Percentiles rank a stretch among this genome's conserved stretches.
phyloP scores from a whole-genome alignment of 1,139 yeast genomes.

The Geotrichum candidum region DNA sequence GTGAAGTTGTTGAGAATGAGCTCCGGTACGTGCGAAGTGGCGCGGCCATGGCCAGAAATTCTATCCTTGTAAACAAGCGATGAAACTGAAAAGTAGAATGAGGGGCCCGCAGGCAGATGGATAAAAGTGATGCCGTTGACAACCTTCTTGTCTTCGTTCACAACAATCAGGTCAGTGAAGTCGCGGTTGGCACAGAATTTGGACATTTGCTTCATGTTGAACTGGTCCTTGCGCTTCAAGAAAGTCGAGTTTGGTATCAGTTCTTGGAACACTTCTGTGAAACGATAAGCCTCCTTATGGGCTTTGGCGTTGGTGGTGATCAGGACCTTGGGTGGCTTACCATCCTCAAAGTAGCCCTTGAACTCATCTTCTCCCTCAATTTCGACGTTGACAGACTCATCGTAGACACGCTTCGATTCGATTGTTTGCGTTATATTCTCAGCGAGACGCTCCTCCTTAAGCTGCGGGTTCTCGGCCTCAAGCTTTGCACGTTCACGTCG shows the following conservation, averaged over 20 bases:
- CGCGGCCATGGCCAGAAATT: slow-evolving; percentile 81
- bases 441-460: slow-evolving; percentile 71
- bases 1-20: slow-evolving; percentile 84
- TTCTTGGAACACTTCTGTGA: slow-evolving; percentile 81
- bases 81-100: slow-evolving; percentile 83
- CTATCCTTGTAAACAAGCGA: slow-evolving; percentile 50
- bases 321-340: slow-evolving; percentile 70
- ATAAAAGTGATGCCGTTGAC: slow-evolving; percentile 90
- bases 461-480: slow-evolving; percentile 74
- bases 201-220: slow-evolving; percentile 79
- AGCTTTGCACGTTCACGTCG: slow-evolving; percentile 76
- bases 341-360: slow-evolving; percentile 52
- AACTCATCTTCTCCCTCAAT: slow-evolving; percentile 82
- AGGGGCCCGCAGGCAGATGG: slow-evolving; percentile 91
- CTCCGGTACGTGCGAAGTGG: slow-evolving; percentile 89
- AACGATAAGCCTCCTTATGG: slow-evolving; percentile 78
- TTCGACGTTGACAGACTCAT: slow-evolving; percentile 73
- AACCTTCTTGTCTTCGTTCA: slow-evolving; percentile 87
- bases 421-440: slow-evolving; percentile 82
- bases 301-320: slow-evolving; percentile 87
- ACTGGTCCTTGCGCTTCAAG: slow-evolving; percentile 80
- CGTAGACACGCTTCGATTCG: slow-evolving; percentile 81
- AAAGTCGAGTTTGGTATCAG: slow-evolving; percentile 80
- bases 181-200: slow-evolving; percentile 73
- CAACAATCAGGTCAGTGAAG: slow-evolving; percentile 78